These are phyloP conservation scores for Fraxinus sp. DNA, from an alignment of 305 asterid genomes.

Conservation along the genomic window DNA sequence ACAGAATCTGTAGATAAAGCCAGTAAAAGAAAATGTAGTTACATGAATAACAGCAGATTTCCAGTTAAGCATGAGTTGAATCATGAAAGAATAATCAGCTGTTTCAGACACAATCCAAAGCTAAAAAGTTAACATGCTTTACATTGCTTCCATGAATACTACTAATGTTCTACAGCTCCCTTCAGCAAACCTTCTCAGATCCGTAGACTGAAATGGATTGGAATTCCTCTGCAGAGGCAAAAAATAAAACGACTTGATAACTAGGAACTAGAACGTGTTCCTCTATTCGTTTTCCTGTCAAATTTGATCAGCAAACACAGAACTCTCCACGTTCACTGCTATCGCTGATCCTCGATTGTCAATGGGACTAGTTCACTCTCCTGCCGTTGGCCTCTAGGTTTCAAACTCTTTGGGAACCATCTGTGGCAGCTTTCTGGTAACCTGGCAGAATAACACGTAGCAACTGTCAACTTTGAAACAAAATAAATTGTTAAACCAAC, in stretches of 20 bases:
- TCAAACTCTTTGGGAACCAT: constrained; percentile 71
- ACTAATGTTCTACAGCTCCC: background rate
- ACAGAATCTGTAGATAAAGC: background rate
- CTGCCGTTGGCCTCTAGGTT: constrained; percentile 65
- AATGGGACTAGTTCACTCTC: constrained; percentile 74
- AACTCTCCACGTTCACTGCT: constrained; percentile 18
- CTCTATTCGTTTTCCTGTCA: constrained; percentile 21
- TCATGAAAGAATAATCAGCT: background rate
- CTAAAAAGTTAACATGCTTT: background rate
- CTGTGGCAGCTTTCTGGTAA: constrained; percentile 74
- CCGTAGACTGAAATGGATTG: background rate
- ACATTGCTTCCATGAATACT: background rate
- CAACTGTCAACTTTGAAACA: background rate
- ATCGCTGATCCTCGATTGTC: constrained; percentile 48
- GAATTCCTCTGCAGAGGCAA: background rate
- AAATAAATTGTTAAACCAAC: constrained; percentile 6
- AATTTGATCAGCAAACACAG: constrained; percentile 25
- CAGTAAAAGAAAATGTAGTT: background rate
- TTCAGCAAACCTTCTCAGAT: background rate
- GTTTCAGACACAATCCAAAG: constrained; percentile 1
- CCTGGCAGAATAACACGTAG: constrained; percentile 42
- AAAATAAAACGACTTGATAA: background rate
- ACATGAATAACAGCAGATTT: background rate
- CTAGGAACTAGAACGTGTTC: background rate
- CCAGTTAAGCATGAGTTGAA: background rate